These are phyloP conservation scores for Malassezia furfur DNA, from an alignment of 1,284 basidiomycete species.

Conservation along the genomic window DNA sequence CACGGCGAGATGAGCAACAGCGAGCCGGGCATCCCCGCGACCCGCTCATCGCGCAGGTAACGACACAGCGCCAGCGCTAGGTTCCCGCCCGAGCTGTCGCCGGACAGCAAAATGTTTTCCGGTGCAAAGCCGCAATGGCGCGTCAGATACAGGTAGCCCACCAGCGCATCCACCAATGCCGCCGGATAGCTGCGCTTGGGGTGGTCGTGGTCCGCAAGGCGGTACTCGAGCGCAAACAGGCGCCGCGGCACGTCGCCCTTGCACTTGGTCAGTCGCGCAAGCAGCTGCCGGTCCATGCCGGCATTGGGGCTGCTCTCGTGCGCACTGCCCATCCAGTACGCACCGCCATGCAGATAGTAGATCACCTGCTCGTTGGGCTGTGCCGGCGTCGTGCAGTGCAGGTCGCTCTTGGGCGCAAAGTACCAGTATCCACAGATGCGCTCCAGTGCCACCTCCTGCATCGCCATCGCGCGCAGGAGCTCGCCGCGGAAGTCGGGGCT, in stretches of 20 bases:
- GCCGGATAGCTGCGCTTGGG: constrained; percentile 36
- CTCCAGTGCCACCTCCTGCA: constrained; percentile 23
- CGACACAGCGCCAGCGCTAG: constrained; percentile 55
- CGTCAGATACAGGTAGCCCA: constrained; percentile 39
- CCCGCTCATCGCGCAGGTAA: constrained; percentile 43
- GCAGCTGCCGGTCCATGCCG: neutral
- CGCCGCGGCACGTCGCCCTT: constrained; percentile 10
- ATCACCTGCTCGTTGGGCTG: constrained; percentile 32
- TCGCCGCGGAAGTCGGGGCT: constrained; percentile 28
- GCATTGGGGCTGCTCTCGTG: constrained; percentile 9
- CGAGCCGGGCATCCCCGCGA: constrained; percentile 22
- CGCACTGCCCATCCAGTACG: constrained; percentile 30
- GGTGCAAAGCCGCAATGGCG: constrained; percentile 28
- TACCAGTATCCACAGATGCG: constrained; percentile 40
- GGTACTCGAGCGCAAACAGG: constrained; percentile 39
- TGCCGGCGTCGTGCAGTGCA: constrained; percentile 8
- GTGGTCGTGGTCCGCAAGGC: constrained; percentile 31
- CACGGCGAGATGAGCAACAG: constrained; percentile 41
- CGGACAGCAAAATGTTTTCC: constrained; percentile 58
- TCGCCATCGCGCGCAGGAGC: constrained; percentile 26
- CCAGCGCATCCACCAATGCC: constrained; percentile 35
- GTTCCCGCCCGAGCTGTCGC: constrained; percentile 65
- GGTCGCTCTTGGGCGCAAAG: constrained; percentile 1
- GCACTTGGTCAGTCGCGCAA: neutral
- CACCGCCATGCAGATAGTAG: constrained; percentile 39